These are phyloP conservation scores for Pseudognaphalium luteoalbum DNA, from an alignment of 129 eudicot species.

Conservation along the genomic window DNA sequence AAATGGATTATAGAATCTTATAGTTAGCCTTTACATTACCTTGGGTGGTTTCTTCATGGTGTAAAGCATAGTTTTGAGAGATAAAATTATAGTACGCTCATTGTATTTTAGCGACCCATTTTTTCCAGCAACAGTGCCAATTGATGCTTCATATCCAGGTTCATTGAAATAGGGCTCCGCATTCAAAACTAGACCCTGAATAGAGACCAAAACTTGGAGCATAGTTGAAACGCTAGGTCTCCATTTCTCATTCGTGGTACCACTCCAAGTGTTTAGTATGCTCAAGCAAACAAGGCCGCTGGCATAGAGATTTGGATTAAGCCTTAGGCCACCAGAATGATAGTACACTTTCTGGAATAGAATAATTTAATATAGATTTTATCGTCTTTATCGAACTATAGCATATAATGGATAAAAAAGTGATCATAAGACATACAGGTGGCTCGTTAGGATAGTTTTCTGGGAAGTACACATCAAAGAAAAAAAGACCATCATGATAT, in stretches of 20 bases:
- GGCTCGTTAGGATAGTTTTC: conserved; percentile 63
- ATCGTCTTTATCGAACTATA: no score
- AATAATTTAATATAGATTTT: not conserved
- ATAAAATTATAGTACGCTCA: conserved; percentile 43
- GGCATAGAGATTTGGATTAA: conserved; percentile 70
- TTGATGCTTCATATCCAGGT: conserved; percentile 45
- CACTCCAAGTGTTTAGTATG: conserved; percentile 78
- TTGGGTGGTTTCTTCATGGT: conserved; percentile 64
- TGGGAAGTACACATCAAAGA: conserved; percentile 80
- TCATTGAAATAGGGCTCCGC: conserved; percentile 77
- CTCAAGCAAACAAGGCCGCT: conserved; percentile 79
- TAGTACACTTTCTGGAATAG: conserved; percentile 64
- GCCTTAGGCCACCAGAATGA: conserved; percentile 73
- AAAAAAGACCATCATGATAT: conserved; percentile 86
- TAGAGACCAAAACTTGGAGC: conserved; percentile 85
- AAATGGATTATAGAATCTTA: not conserved
- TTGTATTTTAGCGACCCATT: conserved; percentile 46
- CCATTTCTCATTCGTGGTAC: conserved; percentile 67
- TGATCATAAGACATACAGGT: conserved; percentile 52
- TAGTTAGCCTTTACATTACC: conserved; percentile 40
- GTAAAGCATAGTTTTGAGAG: conserved; percentile 69
- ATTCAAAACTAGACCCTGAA: conserved; percentile 78
- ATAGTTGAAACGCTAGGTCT: conserved; percentile 60
- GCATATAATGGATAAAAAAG: not conserved
- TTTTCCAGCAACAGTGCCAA: conserved; percentile 41